Percentiles rank a stretch among this genome's conserved stretches.
Conservation (phyloP, 225 moss, liverwort and hornwort species). For the Rhytidiadelphus loreus region DNA sequence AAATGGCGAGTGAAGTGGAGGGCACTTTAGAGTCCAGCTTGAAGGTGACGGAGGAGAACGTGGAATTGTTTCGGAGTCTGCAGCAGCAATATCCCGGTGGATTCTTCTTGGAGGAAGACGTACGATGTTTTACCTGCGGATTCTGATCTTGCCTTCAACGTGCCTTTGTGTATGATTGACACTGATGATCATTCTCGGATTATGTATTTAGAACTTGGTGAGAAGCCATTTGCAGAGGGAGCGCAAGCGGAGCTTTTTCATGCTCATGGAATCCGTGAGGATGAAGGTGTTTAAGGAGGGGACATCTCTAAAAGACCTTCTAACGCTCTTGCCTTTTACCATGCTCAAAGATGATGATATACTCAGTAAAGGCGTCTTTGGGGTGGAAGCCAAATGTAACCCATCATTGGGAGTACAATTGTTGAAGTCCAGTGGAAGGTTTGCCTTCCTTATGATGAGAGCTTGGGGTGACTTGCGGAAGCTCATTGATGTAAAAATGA, state of each 20-base stretch:
- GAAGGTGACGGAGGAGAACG: neutral
- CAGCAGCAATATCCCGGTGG: neutral
- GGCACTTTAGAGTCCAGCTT: too few species aligned
- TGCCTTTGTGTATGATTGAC: rapidly evolving
- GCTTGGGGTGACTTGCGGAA: neutral
- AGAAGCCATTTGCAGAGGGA: neutral
- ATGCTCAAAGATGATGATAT: neutral
- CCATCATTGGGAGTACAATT: rapidly evolving
- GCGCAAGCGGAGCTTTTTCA: neutral
- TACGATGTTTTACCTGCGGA: too few species aligned
- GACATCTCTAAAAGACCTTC: neutral
- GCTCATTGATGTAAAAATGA: neutral
- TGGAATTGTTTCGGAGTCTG: neutral
- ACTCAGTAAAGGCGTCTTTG: rapidly evolving
- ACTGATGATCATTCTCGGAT: rapidly evolving
- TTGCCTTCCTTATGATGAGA: neutral
- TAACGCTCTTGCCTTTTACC: neutral
- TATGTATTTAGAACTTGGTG: too few species aligned
- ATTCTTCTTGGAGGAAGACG: neutral
- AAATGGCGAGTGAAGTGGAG: neutral
- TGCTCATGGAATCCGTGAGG: neutral
- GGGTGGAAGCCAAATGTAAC: rapidly evolving
- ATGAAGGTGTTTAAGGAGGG: neutral
- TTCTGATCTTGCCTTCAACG: too few species aligned
- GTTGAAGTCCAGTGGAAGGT: neutral